Base-by-base conservation (phyloP, 179 eudicot species). In the Actinidia arguta region DNA sequence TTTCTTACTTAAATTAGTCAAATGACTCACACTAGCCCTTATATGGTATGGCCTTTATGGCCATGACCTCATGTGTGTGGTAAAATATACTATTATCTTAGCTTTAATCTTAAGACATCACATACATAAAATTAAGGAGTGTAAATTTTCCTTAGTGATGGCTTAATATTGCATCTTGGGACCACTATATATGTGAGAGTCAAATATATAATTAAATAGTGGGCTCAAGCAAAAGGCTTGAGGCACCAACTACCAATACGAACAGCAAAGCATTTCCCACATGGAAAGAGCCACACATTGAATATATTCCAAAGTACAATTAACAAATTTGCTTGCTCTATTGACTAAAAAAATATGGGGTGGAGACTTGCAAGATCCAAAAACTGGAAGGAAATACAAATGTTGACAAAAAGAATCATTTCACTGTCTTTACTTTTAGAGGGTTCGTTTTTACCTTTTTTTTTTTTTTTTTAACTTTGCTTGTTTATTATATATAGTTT, bases 391-490 rank as follows among this genome's bases (percentile, higher is more conserved):
- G 39, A 48, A 22, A n/a, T 3, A 54, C 55, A 51, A 17, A 73
- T 75, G 64, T 54, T 18, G 64, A 75, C 78, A 75, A 75, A 16
- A n/a, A 75, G 64, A 54, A 75, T 75, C 48, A 36, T 52, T 74
- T 54, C 46, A 22, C 27, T 75, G 63, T 54, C 64, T 18, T 75
- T 54, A 9, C 64, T 75, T 75, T 75, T 31, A 0, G 55, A n/a
- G 46, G 78, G 62, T 74, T 74, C 62, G n/a, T n/a, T 74, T 52
- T 52, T 16, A 4, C 78, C 61, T 74, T 74, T 74, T 9, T 4
- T 52, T 27, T 52, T 36, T 25, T 52, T 52, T 74, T n/a, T n/a
- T n/a, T n/a, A n/a, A n/a, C n/a, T n/a, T n/a, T n/a, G 62, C 55
- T 31, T 74, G 59, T 17, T 52, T 51, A 50, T 52, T 74, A 16